These are phyloP conservation scores for Euphorbia pulcherrima DNA, from an alignment of 345 rosid genomes.

Conservation along the genomic window DNA sequence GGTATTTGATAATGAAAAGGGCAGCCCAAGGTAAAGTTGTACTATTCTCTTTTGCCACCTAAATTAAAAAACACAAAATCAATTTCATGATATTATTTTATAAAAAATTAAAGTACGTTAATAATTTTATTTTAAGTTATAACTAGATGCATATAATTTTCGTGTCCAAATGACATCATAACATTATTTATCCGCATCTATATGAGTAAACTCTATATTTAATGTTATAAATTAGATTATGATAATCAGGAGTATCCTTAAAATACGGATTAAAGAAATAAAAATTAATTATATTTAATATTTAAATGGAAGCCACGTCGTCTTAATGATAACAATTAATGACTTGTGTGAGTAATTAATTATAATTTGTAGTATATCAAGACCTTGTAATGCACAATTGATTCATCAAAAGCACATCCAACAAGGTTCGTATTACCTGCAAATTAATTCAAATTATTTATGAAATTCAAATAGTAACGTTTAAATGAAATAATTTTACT, in stretches of 20 bases:
- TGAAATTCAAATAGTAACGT: too few species aligned
- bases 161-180: slow-evolving; percentile 68
- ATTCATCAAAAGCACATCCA: slow-evolving; percentile 73
- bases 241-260: slow-evolving; percentile 49
- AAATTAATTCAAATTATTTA: too few species aligned
- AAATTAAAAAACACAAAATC: background rate
- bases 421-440: slow-evolving; percentile 75
- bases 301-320: background rate
- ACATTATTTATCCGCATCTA: slow-evolving; percentile 56
- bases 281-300: background rate
- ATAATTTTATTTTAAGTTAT: too few species aligned
- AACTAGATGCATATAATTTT: slow-evolving; percentile 71
- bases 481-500: too few species aligned
- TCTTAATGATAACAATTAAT: background rate
- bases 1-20: too few species aligned
- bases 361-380: background rate
- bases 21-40: slow-evolving; percentile 59
- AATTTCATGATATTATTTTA: background rate
- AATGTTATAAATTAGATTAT: slow-evolving; percentile 46
- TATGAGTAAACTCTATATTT: slow-evolving; percentile 47
- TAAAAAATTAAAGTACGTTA: background rate
- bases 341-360: background rate
- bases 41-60: slow-evolving; percentile 58
- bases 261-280: slow-evolving; percentile 42
- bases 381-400: slow-evolving; percentile 80